Evolutionary conservation across 1,284 basidiomycete species (phyloP).

Genomic region (Pseudozyma hubeiensis): DNA sequence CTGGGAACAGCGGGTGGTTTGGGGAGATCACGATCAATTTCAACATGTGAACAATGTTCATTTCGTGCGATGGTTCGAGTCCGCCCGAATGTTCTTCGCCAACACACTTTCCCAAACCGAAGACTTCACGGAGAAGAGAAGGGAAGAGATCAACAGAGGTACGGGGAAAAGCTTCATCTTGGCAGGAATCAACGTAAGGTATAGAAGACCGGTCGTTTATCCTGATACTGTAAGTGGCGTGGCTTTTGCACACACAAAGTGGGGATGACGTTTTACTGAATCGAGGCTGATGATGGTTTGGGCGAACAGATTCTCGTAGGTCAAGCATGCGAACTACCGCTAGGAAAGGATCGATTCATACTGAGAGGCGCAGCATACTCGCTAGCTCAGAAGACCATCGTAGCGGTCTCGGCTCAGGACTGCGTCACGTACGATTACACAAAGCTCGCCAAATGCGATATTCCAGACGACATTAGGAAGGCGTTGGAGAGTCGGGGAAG

Average conservation of each 20-base stretch:
- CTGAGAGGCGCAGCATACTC: constrained; percentile 46
- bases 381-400: constrained; percentile 48
- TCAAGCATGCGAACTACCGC: constrained; percentile 45
- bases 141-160: constrained; percentile 44
- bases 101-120: constrained; percentile 1
- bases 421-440: constrained; percentile 60
- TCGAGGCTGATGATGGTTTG: too few species aligned
- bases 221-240: constrained; percentile 44
- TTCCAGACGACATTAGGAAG: constrained; percentile 41
- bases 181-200: constrained; percentile 57
- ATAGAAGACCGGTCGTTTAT: constrained; percentile 56
- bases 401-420: constrained; percentile 51
- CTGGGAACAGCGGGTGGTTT: constrained; percentile 52
- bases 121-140: constrained; percentile 17
- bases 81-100: constrained; percentile 53
- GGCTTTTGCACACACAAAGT: not conserved
- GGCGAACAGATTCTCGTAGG: constrained; percentile 45
- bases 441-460: constrained; percentile 49
- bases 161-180: constrained; percentile 57
- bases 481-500: constrained; percentile 27
- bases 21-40: constrained; percentile 61
- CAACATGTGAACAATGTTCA: constrained; percentile 64
- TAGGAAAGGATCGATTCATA: constrained; percentile 49
- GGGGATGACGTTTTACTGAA: not conserved
- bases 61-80: constrained; percentile 62